Evolutionary conservation across 2,329 filamentous ascomycete species (phyloP), one percentile per base, ranked within the genome.

Genomic region (Diplodia seriata): DNA sequence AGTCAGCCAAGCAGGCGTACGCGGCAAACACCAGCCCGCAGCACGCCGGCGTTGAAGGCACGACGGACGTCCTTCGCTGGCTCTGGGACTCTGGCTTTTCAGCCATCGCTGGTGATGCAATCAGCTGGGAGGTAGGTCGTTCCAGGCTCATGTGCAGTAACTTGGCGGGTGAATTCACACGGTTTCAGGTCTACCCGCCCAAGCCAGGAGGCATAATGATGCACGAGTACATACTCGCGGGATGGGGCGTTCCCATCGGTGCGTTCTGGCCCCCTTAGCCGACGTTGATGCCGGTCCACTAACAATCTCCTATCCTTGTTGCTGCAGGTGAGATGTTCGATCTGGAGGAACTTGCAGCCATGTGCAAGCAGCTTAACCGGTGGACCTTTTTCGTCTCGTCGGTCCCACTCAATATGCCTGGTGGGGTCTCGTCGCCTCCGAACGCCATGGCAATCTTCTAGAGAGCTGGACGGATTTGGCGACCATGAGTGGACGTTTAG

Each of bases 331-430:
- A 80, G 70, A 77, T 80, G 77, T 79, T 76, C 70, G 78, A 80
- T 71, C 76, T 90, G 23, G 83, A 86, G 68, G 79, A 76, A 12
- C 76, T 89, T 54, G 82, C 85, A 3, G 80, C 78, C 49, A 82
- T 85, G 63, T 86, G 86, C 71, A 87, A 85, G 70, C 80, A 81
- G 72, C 76, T 83, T 73, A 79, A 81, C 36, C 78, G 84, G 31
- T 88, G 84, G 74, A 86, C 81, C 3, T 90, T 90, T 72, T 84
- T 91, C 76, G 80, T 90, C 7, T 86, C 84, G 0, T 89, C 86
- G 71, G 81, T 82, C 38, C 87, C 88, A 0, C 74, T 88, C 68
- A 89, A 89, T 70, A 76, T 78, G 68, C 66, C 66, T 12, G 66
- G 86, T 20, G 77, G 77, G 36, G 76, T 79, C 18, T 77, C 77